Evolutionary conservation across 495 filamentous ascomycete species (phyloP).

Genomic region (Apodospora peruviana): DNA sequence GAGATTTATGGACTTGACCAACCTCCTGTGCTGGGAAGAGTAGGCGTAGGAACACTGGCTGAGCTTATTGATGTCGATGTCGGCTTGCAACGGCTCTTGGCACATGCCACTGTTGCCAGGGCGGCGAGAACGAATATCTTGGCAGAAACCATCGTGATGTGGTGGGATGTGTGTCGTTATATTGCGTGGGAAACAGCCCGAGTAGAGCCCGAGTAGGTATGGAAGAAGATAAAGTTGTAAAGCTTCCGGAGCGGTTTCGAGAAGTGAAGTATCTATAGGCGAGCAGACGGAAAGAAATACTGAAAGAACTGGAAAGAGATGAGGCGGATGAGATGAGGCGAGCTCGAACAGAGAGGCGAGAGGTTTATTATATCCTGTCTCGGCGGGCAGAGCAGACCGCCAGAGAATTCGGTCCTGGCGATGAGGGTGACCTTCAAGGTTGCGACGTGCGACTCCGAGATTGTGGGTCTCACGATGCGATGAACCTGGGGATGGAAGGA

Average conservation of each 20-base stretch:
- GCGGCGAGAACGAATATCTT: slow-evolving; percentile 18
- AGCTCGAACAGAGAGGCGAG: slow-evolving; percentile 2
- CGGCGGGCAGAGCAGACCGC: not conserved
- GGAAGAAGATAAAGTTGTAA: slow-evolving; percentile 3
- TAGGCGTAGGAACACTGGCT: too few relatives aligned
- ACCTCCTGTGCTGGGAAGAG: slow-evolving; percentile 23
- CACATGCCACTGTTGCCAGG: slow-evolving; percentile 19
- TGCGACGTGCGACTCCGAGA: not conserved
- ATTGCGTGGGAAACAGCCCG: not conserved
- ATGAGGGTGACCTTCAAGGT: too few relatives aligned
- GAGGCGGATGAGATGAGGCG: slow-evolving; percentile 1
- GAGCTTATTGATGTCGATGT: too few relatives aligned
- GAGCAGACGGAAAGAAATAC: slow-evolving; percentile 1
- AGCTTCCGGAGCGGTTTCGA: slow-evolving; percentile 15
- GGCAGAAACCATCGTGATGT: slow-evolving; percentile 25
- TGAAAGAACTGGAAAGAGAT: slow-evolving; percentile 6
- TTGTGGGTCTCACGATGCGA: too few relatives aligned
- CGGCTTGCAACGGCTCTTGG: slow-evolving; percentile 10
- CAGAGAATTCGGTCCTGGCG: not conserved
- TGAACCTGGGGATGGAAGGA: slow-evolving; percentile 7
- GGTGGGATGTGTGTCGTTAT: not conserved
- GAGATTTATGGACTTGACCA: slow-evolving; percentile 1
- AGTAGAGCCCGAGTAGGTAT: not conserved
- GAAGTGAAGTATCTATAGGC: slow-evolving; percentile 7
- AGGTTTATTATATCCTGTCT: slow-evolving; percentile 11